Percentiles rank a stretch among this genome's conserved stretches.
phyloP scores from a whole-genome alignment of 2,329 filamentous ascomycete genomes.

The Penicillium sp. region DNA sequence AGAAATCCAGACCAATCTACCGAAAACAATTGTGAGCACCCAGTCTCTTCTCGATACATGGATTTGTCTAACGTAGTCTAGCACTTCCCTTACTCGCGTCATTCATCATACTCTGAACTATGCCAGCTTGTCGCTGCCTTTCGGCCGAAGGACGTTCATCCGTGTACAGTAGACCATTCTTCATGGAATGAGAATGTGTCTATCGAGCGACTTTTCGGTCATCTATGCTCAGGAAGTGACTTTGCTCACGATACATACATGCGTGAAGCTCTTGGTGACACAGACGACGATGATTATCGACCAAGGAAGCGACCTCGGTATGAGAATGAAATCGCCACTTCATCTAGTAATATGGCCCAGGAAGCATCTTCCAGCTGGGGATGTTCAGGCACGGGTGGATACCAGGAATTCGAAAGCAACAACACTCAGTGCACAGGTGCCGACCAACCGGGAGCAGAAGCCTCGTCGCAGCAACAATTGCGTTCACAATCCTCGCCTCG shows the following conservation, averaged over 20 bases:
- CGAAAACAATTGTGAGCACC: constrained; percentile 41
- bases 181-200: constrained; percentile 68
- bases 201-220: constrained; percentile 72
- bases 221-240: constrained; percentile 62
- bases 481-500: neutral
- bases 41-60: neutral
- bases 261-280: constrained; percentile 41
- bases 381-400: neutral
- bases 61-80: constrained; percentile 20
- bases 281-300: constrained; percentile 22
- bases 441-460: neutral
- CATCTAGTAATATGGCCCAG: constrained; percentile 20
- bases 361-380: neutral
- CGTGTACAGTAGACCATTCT: constrained; percentile 72
- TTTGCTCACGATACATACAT: constrained; percentile 72
- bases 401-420: too few relatives aligned
- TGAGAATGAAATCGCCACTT: constrained; percentile 18
- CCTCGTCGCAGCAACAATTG: neutral
- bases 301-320: constrained; percentile 24
- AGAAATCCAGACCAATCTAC: constrained; percentile 18
- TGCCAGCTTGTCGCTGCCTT: constrained; percentile 71
- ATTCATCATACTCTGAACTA: constrained; percentile 83
- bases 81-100: constrained; percentile 83
- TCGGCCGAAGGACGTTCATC: constrained; percentile 75
- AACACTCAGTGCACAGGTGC: neutral